These are phyloP conservation scores for Haplographium delicatum DNA, from an alignment of 495 filamentous ascomycete species.

Conservation along the genomic window DNA sequence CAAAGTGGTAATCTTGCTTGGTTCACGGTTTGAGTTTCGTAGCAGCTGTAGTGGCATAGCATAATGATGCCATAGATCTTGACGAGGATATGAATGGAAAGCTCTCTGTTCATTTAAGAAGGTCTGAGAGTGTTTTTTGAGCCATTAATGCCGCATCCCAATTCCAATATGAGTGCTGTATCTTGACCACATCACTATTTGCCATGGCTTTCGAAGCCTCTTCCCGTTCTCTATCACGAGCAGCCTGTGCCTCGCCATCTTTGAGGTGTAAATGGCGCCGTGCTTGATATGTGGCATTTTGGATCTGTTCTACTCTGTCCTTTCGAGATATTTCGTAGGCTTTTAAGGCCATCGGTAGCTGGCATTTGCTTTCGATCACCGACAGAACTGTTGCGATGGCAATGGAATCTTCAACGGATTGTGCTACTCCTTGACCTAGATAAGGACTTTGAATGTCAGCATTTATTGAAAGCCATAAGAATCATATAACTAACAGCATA, in stretches of 20 bases:
- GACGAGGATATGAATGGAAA: neutral
- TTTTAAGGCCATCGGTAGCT: conserved; percentile 10
- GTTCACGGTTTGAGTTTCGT: too few relatives aligned
- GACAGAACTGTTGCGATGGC: conserved; percentile 4
- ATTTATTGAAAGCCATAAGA: neutral
- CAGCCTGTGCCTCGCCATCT: neutral
- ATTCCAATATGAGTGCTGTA: neutral
- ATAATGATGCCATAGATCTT: too few relatives aligned
- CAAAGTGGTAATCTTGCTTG: too few relatives aligned
- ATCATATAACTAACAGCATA: neutral
- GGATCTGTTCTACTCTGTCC: conserved; percentile 10
- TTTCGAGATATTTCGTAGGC: conserved; percentile 19
- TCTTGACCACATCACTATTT: neutral
- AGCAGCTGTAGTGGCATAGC: too few relatives aligned
- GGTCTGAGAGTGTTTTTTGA: neutral
- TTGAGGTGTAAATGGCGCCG: neutral
- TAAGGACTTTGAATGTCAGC: neutral
- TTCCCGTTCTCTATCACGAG: neutral
- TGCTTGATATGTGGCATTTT: neutral
- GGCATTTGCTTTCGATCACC: conserved; percentile 11
- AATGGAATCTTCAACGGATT: conserved; percentile 23
- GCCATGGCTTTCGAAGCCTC: too few relatives aligned
- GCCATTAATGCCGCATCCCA: neutral
- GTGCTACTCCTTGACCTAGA: conserved; percentile 11
- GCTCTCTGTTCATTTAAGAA: neutral